Base-by-base conservation (phyloP, 441 rosid genomes). In the Mallotus japonicus region DNA sequence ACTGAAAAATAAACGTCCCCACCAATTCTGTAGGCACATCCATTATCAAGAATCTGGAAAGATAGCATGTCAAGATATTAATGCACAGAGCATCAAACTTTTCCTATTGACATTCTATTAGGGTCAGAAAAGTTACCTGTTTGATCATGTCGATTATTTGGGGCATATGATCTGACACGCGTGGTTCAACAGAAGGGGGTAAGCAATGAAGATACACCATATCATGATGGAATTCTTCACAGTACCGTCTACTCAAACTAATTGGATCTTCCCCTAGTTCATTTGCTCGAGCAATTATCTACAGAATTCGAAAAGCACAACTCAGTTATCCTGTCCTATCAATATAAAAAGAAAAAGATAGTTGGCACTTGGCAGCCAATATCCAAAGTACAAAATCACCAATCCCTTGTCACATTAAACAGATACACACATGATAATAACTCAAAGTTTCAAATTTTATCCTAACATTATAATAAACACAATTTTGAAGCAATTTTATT, bases 161-260 rank as follows among this genome's bases (percentile, higher is more conserved):
- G 71, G 95, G 87, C 84, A 92, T 87, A 80, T 94, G 98, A 83
- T 90, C 91, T 0, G 98, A 94, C 51, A 92, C 98, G 3, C 93
- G 85, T 11, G 98, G 98, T 66, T 94, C 90, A 28, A 85, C 82
- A 63, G 91, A 89, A 74, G 98, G 97, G 28, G 87, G 82, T 71
- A 94, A 70, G 85, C 98, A 94, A 57, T 85, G 87, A 75, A 94
- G 97, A 78, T 77, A 78, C 55, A 74, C 76, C 96, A 94, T 92
- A 78, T 94, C 98, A 51, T 70, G 80, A 71, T 78, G 80, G 79
- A 94, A 94, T 73, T 94, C 97, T 53, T 90, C 85, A 73, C 96
- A 94, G 85, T 83, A 94, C 1, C 87, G 88, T 72, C 82, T 86
- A 71, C 97, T 93, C 77, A 92, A 90, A 80, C 85, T 78, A 64